Conservation (phyloP, 2,329 filamentous ascomycete species). For the Cladophialophora carrionii region DNA sequence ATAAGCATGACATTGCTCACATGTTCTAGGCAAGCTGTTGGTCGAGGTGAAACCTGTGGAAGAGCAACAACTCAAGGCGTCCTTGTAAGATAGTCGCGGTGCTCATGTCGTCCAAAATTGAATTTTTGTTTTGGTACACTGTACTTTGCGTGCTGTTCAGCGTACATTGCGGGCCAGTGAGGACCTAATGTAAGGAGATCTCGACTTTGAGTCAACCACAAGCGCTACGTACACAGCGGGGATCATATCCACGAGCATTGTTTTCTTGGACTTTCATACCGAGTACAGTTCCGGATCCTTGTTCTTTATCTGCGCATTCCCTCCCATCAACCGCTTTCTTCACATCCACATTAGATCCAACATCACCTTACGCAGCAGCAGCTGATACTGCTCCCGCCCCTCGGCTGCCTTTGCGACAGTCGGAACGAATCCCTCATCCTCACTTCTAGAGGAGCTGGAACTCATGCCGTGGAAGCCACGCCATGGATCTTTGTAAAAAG, state of each 20-base stretch:
- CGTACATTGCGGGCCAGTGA: background rate
- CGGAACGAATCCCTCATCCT: too few relatives aligned
- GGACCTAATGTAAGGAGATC: background rate
- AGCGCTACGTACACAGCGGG: too few relatives aligned
- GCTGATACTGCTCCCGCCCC: too few relatives aligned
- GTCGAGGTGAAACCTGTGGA: slow-evolving; percentile 56
- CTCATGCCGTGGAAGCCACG: too few relatives aligned
- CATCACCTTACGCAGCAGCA: too few relatives aligned
- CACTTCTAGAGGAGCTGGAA: too few relatives aligned
- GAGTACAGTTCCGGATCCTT: background rate
- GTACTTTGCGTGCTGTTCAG: background rate
- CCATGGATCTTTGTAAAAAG: too few relatives aligned
- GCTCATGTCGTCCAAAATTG: background rate
- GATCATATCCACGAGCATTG: too few relatives aligned
- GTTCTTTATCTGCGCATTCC: background rate
- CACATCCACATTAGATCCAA: background rate
- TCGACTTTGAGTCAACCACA: too few relatives aligned
- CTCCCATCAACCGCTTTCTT: background rate
- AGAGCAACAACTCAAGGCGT: slow-evolving; percentile 32
- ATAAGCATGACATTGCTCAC: slow-evolving; percentile 6
- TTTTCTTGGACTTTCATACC: too few relatives aligned
- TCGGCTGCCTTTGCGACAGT: too few relatives aligned
- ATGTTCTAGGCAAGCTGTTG: slow-evolving; percentile 30
- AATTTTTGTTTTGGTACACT: background rate
- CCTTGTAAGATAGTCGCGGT: slow-evolving; percentile 17